phyloP scores from a whole-genome alignment of 139 green algal genomes.

The Haematococcus sp. region DNA sequence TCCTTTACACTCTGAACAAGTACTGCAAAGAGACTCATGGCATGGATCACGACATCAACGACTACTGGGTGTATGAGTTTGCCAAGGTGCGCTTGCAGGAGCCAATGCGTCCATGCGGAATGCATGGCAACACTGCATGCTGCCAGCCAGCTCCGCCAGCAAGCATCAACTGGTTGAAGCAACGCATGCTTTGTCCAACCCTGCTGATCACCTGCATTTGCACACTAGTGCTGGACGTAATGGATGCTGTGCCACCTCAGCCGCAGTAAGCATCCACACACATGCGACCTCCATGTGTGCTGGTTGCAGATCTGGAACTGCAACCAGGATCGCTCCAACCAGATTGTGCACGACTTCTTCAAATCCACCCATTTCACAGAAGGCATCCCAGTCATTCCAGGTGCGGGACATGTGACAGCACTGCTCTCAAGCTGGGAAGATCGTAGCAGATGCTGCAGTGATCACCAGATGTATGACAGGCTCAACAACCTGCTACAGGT shows the following conservation, averaged over 20 bases:
- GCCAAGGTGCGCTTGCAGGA: slow-evolving; percentile 60
- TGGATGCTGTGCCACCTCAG: no score
- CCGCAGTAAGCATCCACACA: no score
- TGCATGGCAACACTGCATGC: neutral
- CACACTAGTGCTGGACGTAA: no score
- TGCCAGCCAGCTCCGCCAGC: neutral
- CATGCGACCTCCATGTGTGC: neutral
- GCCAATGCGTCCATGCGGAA: neutral
- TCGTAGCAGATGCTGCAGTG: no score
- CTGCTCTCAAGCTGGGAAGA: no score
- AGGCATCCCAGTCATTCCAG: slow-evolving; percentile 87
- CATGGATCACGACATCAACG: slow-evolving; percentile 65
- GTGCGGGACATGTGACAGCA: no score
- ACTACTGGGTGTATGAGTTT: slow-evolving; percentile 93
- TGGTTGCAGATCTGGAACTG: slow-evolving; percentile 84
- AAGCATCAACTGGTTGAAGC: no score
- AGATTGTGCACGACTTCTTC: slow-evolving; percentile 95
- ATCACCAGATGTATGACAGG: no score
- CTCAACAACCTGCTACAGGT: no score
- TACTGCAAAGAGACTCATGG: slow-evolving; percentile 79
- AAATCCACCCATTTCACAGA: slow-evolving; percentile 81
- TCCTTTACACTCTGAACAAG: slow-evolving; percentile 78
- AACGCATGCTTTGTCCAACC: no score
- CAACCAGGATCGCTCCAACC: slow-evolving; percentile 75
- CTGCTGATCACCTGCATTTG: no score